Base-by-base conservation (phyloP, 192 early-diverging fungal species). In the Umbelopsis sp. region DNA sequence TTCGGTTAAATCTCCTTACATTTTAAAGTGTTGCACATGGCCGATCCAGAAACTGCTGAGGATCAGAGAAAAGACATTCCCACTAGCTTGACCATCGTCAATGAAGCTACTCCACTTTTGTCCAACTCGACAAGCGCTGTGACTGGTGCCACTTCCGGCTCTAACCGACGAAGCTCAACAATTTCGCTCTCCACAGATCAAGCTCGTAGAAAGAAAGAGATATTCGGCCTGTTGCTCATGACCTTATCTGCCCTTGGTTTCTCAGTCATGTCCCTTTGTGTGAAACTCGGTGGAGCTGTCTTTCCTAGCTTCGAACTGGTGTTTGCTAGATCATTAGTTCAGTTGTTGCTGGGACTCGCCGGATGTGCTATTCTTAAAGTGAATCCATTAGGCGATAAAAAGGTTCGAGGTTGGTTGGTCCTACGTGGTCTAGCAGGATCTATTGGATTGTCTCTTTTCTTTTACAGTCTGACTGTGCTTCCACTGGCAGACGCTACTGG, bases 221-320 rank as follows among this genome's bases (percentile, higher is more conserved):
- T 79, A 20, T 65, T 46, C 0, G 85, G 85, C 1, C 64, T 86
- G 30, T 50, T 79, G 33, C 77, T 84, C 65, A 91, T 91, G 92
- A 85, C 87, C 4, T 49, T 84, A 5, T 94, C 92, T 6, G 91
- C 92, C 0, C 74, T 92, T 0, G 87, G 85, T 4, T 92, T 94
- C 74, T 86, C 87, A 0, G 72, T 82, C 64, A 93, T 91, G 87
- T 91, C 91, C 3, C 80, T 90, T 0, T 85, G 87, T 46, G 91
- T 93, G 71, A 92, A 91, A 53, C 66, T 91, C 15, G 80, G 86
- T 11, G 82, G 86, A 10, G 50, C 80, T 10, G 55, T 61, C 2
- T 85, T 92, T 46, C 89, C 90, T 2, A 85, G 87, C 0, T 84
- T 91, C 4, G 83, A 92, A 73, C 87, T 93, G 15, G 91, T 94